phyloP scores from a whole-genome alignment of 1,284 basidiomycete genomes.

The Anthracocystis panici-leucophaei region DNA sequence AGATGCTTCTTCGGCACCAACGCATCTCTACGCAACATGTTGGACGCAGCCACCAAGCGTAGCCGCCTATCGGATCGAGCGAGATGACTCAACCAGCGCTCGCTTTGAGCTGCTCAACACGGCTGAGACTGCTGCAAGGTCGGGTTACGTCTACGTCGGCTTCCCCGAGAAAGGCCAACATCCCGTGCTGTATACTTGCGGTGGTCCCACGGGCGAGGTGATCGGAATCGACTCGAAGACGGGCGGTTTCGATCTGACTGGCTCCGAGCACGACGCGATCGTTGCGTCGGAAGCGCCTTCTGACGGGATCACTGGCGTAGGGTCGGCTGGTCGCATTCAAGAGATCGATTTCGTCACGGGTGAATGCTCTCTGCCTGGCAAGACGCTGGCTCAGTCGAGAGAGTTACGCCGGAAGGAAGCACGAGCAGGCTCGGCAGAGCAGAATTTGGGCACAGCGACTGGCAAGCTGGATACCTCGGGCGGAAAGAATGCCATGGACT shows the following conservation, averaged over 20 bases:
- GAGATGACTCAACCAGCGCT: conserved; percentile 6
- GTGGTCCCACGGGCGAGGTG: conserved; percentile 70
- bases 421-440: not conserved
- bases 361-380: conserved; percentile 47
- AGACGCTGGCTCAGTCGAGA: conserved; percentile 31
- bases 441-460: not conserved
- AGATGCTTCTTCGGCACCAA: not conserved
- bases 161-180: conserved; percentile 25
- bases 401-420: conserved; percentile 13
- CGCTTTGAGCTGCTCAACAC: conserved; percentile 48
- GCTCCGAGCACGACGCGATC: conserved; percentile 20
- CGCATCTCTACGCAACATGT: conserved; percentile 51
- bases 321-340: conserved; percentile 55
- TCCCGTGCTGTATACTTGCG: conserved; percentile 70
- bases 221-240: conserved; percentile 62
- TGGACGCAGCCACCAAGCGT: conserved; percentile 56
- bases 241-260: conserved; percentile 59
- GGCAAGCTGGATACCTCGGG: conserved; percentile 25
- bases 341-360: conserved; percentile 62
- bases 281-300: conserved; percentile 13
- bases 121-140: conserved; percentile 47
- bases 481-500: conserved; percentile 52
- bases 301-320: conserved; percentile 29
- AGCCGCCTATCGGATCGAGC: conserved; percentile 45
- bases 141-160: conserved; percentile 53